These are phyloP conservation scores for Pilasporangium apinafurcum DNA, from an alignment of 352 stramenopile species.

Conservation along the genomic window DNA sequence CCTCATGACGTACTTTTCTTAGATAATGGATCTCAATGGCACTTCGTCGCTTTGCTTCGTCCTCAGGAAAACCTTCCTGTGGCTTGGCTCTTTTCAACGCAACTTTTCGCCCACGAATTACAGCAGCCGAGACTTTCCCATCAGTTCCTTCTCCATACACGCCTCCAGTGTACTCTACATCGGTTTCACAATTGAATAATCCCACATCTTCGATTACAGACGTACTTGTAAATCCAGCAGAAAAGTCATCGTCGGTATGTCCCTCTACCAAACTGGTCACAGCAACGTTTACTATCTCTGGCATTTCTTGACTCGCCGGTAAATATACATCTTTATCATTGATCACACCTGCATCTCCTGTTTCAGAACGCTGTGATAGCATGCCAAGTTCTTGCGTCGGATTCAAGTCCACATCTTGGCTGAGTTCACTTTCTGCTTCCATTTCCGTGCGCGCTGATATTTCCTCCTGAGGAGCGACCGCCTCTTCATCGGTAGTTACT, in stretches of 20 bases:
- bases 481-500: too few relatives aligned
- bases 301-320: too few relatives aligned
- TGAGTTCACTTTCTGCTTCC: too few relatives aligned
- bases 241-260: conserved; percentile 6
- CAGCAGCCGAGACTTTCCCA: conserved; percentile 67
- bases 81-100: conserved; percentile 79
- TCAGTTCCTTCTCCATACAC: conserved; percentile 84
- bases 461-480: too few relatives aligned
- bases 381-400: too few relatives aligned
- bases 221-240: conserved; percentile 71
- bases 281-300: too few relatives aligned
- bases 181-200: conserved; percentile 75
- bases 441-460: too few relatives aligned
- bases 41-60: conserved; percentile 75
- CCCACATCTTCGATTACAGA: conserved; percentile 82
- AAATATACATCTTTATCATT: too few relatives aligned
- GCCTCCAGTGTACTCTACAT: conserved; percentile 77
- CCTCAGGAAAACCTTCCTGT: conserved; percentile 62
- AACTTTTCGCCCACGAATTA: conserved; percentile 75
- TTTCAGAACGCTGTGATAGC: too few relatives aligned
- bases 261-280: too few relatives aligned
- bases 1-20: conserved; percentile 64
- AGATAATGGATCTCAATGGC: conserved; percentile 79
- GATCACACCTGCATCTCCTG: too few relatives aligned
- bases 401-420: too few relatives aligned